Evolutionary conservation across 208 protist genomes (phyloP).

Genomic region (Leishmania braziliensis): DNA sequence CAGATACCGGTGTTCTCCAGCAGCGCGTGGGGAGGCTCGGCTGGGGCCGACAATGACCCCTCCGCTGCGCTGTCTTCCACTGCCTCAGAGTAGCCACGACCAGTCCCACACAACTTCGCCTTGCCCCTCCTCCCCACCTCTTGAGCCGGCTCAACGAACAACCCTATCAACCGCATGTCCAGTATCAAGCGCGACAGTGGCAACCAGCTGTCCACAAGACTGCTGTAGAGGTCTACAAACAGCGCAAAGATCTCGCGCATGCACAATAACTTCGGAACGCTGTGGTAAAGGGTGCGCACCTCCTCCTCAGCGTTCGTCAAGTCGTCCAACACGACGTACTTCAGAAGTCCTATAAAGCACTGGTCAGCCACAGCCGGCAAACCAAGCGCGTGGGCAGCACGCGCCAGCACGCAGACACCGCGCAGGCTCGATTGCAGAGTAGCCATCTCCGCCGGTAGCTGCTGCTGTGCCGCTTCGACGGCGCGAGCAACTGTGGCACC

Average conservation of each 20-base stretch:
- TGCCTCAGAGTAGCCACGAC: not conserved
- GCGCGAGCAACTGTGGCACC: conserved; percentile 23
- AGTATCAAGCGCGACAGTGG: conserved; percentile 35
- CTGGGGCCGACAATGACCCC: not conserved
- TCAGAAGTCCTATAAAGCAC: conserved; percentile 39
- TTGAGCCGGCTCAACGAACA: conserved; percentile 22
- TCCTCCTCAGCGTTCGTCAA: conserved; percentile 35
- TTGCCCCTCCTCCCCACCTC: not conserved
- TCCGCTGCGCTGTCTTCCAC: not conserved
- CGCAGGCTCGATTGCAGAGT: conserved; percentile 36
- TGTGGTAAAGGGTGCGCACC: conserved; percentile 40
- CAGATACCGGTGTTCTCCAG: conserved; percentile 40
- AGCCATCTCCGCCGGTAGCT: conserved; percentile 28
- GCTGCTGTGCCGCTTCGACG: conserved; percentile 26
- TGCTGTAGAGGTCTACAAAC: conserved; percentile 32
- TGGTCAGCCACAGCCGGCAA: conserved; percentile 38
- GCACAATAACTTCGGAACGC: conserved; percentile 41
- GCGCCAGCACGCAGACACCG: conserved; percentile 34
- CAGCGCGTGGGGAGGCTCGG: conserved; percentile 19
- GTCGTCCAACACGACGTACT: conserved; percentile 28
- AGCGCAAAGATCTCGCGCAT: conserved; percentile 47
- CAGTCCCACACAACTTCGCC: not conserved
- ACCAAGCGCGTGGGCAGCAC: conserved; percentile 24
- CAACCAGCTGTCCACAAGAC: conserved; percentile 43
- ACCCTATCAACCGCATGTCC: conserved; percentile 47